A percentile compares a stretch with the other conserved stretches of the same genome.
phyloP scores from a whole-genome alignment of 352 stramenopile genomes.

The Pythium myriotylum region DNA sequence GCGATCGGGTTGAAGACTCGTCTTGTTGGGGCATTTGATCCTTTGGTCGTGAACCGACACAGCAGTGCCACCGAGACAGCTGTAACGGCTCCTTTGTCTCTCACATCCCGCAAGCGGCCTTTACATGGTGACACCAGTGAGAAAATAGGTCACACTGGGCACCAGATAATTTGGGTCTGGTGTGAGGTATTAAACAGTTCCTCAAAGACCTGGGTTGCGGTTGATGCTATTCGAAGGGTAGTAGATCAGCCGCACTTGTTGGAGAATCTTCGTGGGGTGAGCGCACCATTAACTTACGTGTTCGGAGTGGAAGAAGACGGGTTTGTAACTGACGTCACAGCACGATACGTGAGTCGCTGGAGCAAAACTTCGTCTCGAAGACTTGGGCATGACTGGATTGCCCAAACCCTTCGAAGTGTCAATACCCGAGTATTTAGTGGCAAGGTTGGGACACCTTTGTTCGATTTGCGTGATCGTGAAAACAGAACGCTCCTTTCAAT shows the following conservation, averaged over 20 bases:
- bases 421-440: constrained; percentile 36
- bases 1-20: constrained; percentile 52
- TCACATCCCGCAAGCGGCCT: not conserved
- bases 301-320: constrained; percentile 54
- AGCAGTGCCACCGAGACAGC: constrained; percentile 45
- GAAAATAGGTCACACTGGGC: not conserved
- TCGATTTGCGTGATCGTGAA: constrained; percentile 28
- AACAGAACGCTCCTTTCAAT: constrained; percentile 39
- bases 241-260: constrained; percentile 55
- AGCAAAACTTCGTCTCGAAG: constrained; percentile 59
- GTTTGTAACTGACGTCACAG: constrained; percentile 60
- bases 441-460: not conserved
- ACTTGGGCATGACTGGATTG: constrained; percentile 60
- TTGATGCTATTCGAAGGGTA: constrained; percentile 53
- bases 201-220: constrained; percentile 52
- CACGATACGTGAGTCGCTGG: constrained; percentile 65
- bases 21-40: constrained; percentile 50
- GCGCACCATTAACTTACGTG: constrained; percentile 61
- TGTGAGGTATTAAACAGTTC: constrained; percentile 66
- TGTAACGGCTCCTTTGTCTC: not conserved
- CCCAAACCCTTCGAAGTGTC: constrained; percentile 37
- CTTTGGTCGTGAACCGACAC: constrained; percentile 44
- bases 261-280: constrained; percentile 49
- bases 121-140: not conserved
- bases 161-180: constrained; percentile 53